Conservation (phyloP, 1,284 basidiomycete genomes). For the Boletus smithii region DNA sequence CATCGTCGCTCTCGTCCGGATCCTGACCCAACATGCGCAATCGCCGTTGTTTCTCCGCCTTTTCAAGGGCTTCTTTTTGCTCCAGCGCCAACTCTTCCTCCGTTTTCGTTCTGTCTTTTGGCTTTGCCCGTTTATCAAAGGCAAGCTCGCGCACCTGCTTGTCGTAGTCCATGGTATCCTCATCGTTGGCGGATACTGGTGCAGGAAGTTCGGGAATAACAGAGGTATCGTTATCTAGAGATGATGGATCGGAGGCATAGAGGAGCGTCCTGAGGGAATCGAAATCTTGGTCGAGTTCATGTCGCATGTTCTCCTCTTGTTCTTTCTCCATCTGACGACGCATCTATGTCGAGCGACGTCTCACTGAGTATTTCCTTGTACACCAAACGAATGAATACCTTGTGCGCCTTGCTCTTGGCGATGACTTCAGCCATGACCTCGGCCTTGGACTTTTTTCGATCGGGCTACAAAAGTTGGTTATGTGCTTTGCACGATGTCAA, state of each 20-base stretch:
- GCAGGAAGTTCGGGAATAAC: not conserved
- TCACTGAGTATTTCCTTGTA: constrained; percentile 1
- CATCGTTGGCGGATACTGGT: constrained; percentile 9
- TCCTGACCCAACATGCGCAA: constrained; percentile 87
- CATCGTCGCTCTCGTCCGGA: constrained; percentile 59
- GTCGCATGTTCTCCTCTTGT: constrained; percentile 81
- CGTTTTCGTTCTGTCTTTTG: constrained; percentile 94
- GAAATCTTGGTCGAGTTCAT: constrained; percentile 87
- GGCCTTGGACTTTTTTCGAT: constrained; percentile 84
- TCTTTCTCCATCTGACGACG: constrained; percentile 87
- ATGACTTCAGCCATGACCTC: constrained; percentile 99
- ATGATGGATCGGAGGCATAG: constrained; percentile 52
- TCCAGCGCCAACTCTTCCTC: constrained; percentile 92
- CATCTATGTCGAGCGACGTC: constrained; percentile 45
- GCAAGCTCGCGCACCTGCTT: constrained; percentile 89
- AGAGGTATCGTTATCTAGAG: constrained; percentile 38
- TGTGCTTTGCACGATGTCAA: not conserved
- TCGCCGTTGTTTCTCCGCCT: constrained; percentile 77
- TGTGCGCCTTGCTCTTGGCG: constrained; percentile 94
- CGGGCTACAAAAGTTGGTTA: constrained; percentile 48
- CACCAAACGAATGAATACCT: constrained; percentile 46
- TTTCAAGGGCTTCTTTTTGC: constrained; percentile 84
- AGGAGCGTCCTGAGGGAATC: constrained; percentile 80
- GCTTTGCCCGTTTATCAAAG: constrained; percentile 90
- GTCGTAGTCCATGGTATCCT: constrained; percentile 70